Evolutionary conservation across 345 rosid genomes (phyloP).

Genomic region (Aquilaria yunnanensis): DNA sequence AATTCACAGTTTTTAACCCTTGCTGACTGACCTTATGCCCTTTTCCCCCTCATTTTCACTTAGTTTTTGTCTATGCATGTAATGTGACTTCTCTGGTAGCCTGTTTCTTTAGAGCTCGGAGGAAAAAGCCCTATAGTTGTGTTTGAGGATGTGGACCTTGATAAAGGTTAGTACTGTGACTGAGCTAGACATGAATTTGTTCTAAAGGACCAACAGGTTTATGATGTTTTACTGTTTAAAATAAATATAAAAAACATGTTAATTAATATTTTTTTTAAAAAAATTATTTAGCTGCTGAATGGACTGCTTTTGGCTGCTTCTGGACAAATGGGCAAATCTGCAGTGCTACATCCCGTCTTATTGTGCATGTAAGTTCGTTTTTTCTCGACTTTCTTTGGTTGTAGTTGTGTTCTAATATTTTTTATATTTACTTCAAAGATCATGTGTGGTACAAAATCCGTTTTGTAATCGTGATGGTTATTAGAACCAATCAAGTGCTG

Average conservation of each 20-base stretch:
- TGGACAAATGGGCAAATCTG: constrained; percentile 98
- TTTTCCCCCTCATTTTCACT: constrained; percentile 1
- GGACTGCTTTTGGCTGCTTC: constrained; percentile 88
- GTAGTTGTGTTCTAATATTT: too few relatives aligned
- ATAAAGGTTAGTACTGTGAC: constrained; percentile 51
- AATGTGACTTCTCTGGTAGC: constrained; percentile 39
- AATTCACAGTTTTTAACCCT: constrained; percentile 10
- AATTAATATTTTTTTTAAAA: constrained; percentile 9
- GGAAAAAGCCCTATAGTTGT: constrained; percentile 93
- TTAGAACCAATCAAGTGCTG: too few relatives aligned
- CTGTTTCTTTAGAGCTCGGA: constrained; percentile 91
- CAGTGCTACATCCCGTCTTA: constrained; percentile 95
- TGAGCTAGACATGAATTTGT: not conserved
- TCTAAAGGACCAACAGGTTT: constrained; percentile 5
- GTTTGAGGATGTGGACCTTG: constrained; percentile 90
- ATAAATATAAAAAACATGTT: constrained; percentile 1
- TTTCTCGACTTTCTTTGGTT: not conserved
- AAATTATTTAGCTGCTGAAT: constrained; percentile 68
- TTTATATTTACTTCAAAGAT: too few relatives aligned
- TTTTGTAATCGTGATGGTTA: too few relatives aligned
- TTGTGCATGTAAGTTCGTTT: constrained; percentile 65
- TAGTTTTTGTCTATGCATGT: constrained; percentile 8
- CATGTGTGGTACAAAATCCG: too few relatives aligned
- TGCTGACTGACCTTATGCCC: too few relatives aligned
- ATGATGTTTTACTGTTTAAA: not conserved